Base-by-base conservation (phyloP, 441 rosid genomes). In the Heliophila coronopifolia region DNA sequence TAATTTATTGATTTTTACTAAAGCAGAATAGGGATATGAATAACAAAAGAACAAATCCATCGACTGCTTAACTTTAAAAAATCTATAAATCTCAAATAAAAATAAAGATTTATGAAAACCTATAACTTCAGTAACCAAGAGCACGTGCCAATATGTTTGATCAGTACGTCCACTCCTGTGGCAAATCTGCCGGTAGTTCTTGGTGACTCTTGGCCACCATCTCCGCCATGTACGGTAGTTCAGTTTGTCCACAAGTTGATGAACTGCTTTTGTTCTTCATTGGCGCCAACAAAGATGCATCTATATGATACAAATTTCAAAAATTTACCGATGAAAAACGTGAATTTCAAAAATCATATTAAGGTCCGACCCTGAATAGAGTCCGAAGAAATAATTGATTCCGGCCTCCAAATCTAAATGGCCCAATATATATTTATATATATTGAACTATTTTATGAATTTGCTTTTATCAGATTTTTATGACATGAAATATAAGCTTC, bases 161-260 rank as follows among this genome's bases (percentile, higher is more conserved):
- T 79, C 74, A 88, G 43, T 84, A 88, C 7, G 87, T 77, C 94
- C 97, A 85, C 50, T 88, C 97, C 6, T 79, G 89, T 30, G 94
- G 97, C 31, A 88, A 70, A 64, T 56, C 68, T 9, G 72, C 52
- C 14, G 47, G 53, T 49, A 30, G 58, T 15, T 79, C 92, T 55
- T 71, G 66, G 43, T 71, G 63, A 23, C 63, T 75, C 47, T 48
- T 43, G n/a, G 59, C 68, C 47, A 77, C 76, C 63, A 16, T 72
- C 50, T 70, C 12, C 65, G 18, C n/a, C 9, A 66, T 24, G 32
- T 65, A 75, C 35, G 47, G 35, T 64, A 53, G 25, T 49, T 28
- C 63, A 66, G 61, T 49, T 48, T 66, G 72, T 20, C 60, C 69
- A 65, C 61, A 73, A 55, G 68, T 53, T 43, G 54, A 44, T 47